Evolutionary conservation across 202 grass and related monocot species (phyloP).

Genomic region (Bolboschoenoplectus hybrid): DNA sequence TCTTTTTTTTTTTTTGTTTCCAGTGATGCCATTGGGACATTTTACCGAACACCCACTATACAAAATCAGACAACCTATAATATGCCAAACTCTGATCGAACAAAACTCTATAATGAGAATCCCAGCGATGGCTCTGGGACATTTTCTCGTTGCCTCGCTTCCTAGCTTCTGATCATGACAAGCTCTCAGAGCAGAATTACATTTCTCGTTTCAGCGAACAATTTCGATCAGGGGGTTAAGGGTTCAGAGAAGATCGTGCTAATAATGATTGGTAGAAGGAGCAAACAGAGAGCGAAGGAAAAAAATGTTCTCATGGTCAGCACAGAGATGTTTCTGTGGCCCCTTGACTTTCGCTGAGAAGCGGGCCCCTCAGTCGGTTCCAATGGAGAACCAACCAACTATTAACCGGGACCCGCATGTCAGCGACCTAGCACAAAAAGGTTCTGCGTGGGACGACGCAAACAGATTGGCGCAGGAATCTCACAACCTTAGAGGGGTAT

Average conservation of each 20-base stretch:
- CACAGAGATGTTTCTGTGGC: neutral
- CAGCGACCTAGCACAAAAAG: constrained; percentile 2
- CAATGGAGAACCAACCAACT: neutral
- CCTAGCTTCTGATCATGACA: too few relatives aligned
- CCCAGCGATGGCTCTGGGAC: too few relatives aligned
- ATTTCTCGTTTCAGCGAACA: too few relatives aligned
- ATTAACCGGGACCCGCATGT: neutral
- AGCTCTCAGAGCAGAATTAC: too few relatives aligned
- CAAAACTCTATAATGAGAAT: too few relatives aligned
- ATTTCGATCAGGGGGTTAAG: too few relatives aligned
- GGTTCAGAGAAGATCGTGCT: too few relatives aligned
- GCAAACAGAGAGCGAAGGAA: neutral
- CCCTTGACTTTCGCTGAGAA: neutral
- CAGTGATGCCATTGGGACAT: neutral
- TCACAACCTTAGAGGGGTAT: too few relatives aligned
- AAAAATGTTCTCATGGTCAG: neutral
- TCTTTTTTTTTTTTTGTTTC: neutral
- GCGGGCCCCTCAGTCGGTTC: neutral
- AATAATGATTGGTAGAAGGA: neutral
- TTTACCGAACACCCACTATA: neutral
- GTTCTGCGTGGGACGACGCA: neutral
- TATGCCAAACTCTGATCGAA: too few relatives aligned
- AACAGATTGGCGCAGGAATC: too few relatives aligned
- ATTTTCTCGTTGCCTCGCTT: too few relatives aligned
- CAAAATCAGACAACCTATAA: neutral